phyloP scores from a whole-genome alignment of 2,329 filamentous ascomycete species.

The Stagonosporopsis rhizophila region DNA sequence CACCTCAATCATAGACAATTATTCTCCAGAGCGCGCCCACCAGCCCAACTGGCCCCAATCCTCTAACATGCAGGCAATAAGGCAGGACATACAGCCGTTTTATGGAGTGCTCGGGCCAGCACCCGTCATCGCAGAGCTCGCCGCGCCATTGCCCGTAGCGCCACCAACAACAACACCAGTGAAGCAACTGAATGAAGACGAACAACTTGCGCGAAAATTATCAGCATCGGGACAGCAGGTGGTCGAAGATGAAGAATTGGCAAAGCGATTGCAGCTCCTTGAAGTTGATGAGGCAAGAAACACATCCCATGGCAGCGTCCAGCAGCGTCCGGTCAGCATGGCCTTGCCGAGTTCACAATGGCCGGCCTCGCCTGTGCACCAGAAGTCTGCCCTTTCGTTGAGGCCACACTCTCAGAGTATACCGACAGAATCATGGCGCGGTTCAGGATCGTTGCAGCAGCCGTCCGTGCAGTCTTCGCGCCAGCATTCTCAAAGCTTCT shows the following conservation, averaged over 20 bases:
- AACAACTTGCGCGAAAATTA: conserved; percentile 39
- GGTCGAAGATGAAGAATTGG: conserved; percentile 40
- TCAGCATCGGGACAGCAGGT: conserved; percentile 38
- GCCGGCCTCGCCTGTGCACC: conserved; percentile 21
- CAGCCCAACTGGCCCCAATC: conserved; percentile 6
- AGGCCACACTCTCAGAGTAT: conserved; percentile 19
- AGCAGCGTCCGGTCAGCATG: conserved; percentile 24
- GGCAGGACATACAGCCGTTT: conserved; percentile 29
- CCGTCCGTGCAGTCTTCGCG: conserved; percentile 19
- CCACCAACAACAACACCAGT: conserved; percentile 36
- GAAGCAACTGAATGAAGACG: conserved; percentile 42
- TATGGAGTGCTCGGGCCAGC: conserved; percentile 22
- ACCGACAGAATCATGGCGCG: conserved; percentile 1
- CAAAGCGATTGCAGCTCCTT: conserved; percentile 37
- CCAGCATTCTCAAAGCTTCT: conserved; percentile 21
- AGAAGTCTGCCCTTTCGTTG: conserved; percentile 2
- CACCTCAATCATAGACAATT: conserved; percentile 12
- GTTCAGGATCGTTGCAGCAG: conserved; percentile 20
- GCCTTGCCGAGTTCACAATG: conserved; percentile 14
- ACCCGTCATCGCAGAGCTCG: conserved; percentile 37
- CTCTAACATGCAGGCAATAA: conserved; percentile 3
- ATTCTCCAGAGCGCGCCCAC: conserved; percentile 17
- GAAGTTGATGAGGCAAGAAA: conserved; percentile 35
- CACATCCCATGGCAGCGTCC: conserved; percentile 31
- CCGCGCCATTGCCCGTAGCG: conserved; percentile 35